Conservation (phyloP, 2,329 filamentous ascomycete species). For the Trichoderma citrinoviride region DNA sequence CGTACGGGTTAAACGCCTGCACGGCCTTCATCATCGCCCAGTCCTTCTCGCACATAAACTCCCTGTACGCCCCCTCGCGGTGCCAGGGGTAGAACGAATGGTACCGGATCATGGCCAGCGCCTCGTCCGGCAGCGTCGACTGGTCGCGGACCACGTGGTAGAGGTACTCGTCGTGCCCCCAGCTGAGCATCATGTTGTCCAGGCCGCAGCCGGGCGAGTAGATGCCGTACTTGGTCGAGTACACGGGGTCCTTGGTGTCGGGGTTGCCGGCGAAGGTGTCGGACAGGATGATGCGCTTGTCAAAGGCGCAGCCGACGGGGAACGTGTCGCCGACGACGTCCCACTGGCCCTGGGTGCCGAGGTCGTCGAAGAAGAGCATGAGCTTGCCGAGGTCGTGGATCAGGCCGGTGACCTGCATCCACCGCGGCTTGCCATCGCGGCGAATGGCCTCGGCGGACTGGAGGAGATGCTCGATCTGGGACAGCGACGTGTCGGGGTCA, state of each 20-base stretch:
- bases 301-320: slow-evolving; percentile 73
- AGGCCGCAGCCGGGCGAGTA: slow-evolving; percentile 77
- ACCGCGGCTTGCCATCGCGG: slow-evolving; percentile 75
- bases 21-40: slow-evolving; percentile 76
- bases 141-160: slow-evolving; percentile 86
- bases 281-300: slow-evolving; percentile 75
- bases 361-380: slow-evolving; percentile 69
- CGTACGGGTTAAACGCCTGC: slow-evolving; percentile 85
- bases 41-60: slow-evolving; percentile 83
- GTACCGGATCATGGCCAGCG: slow-evolving; percentile 88
- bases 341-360: slow-evolving; percentile 77
- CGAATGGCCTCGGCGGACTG: slow-evolving; percentile 89
- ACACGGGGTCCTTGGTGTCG: slow-evolving; percentile 68
- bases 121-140: slow-evolving; percentile 73
- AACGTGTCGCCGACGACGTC: slow-evolving; percentile 89
- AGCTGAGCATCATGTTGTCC: slow-evolving; percentile 84
- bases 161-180: slow-evolving; percentile 86
- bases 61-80: slow-evolving; percentile 71
- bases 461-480: slow-evolving; percentile 85
- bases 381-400: slow-evolving; percentile 81
- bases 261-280: slow-evolving; percentile 76
- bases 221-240: slow-evolving; percentile 74
- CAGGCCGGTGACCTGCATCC: slow-evolving; percentile 76
- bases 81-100: slow-evolving; percentile 96
- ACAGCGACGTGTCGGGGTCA: slow-evolving; percentile 83